Conservation (phyloP, 2,329 filamentous ascomycete genomes). For the Cytospora mali region DNA sequence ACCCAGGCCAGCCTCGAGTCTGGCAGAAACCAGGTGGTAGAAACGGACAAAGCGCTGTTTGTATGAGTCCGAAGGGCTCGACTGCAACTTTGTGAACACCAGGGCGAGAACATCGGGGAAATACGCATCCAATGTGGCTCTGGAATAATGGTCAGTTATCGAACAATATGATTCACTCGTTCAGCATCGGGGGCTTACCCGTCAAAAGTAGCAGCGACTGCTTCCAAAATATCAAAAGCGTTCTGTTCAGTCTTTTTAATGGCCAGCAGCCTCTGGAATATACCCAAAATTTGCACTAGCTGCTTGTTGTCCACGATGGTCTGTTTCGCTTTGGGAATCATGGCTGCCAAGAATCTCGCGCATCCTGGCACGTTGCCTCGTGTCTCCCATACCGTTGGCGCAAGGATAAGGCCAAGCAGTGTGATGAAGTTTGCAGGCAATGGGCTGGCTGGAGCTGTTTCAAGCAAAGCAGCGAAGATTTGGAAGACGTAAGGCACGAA, state of each 20-base stretch:
- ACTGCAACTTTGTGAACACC: constrained; percentile 76
- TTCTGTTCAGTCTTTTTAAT: constrained; percentile 83
- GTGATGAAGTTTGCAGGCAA: constrained; percentile 80
- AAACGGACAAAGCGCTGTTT: constrained; percentile 88
- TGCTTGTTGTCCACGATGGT: constrained; percentile 79
- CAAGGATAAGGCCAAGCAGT: constrained; percentile 76
- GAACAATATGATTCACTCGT: not conserved
- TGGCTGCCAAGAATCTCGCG: constrained; percentile 78
- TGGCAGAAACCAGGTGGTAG: constrained; percentile 87
- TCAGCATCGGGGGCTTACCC: constrained; percentile 52
- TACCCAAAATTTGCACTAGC: constrained; percentile 84
- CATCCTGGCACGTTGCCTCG: constrained; percentile 92
- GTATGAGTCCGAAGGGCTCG: constrained; percentile 72
- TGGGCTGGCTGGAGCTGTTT: constrained; percentile 77
- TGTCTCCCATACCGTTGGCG: constrained; percentile 85
- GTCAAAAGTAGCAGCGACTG: constrained; percentile 72
- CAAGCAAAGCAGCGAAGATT: constrained; percentile 85
- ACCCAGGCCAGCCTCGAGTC: constrained; percentile 77
- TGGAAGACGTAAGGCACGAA: constrained; percentile 98
- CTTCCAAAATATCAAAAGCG: constrained; percentile 88
- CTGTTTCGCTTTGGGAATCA: constrained; percentile 76
- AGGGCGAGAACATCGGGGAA: constrained; percentile 80
- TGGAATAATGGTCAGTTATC: constrained; percentile 37
- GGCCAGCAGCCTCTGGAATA: constrained; percentile 87
- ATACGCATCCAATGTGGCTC: constrained; percentile 69